Evolutionary conservation across 78 protist genomes (phyloP).

Genomic region (Blattamonas nauphoetae): DNA sequence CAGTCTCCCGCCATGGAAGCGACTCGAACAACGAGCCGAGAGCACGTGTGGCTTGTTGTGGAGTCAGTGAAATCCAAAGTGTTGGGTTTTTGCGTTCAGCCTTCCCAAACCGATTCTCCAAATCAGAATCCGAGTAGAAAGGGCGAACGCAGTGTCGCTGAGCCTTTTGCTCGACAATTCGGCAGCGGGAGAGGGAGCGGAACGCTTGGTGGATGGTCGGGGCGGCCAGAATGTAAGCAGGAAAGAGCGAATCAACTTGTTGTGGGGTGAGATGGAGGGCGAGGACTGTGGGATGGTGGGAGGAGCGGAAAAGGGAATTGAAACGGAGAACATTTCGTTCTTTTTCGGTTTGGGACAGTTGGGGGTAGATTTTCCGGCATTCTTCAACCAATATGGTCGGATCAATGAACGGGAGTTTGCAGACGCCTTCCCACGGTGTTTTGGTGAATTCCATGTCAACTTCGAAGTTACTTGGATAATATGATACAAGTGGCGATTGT

Average conservation of each 20-base stretch:
- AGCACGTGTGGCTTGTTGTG: background rate
- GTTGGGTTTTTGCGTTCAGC: no score
- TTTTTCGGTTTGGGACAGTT: background rate
- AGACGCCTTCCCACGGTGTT: constrained; percentile 56
- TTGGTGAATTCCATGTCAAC: constrained; percentile 58
- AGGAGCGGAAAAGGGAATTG: background rate
- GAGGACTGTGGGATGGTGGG: background rate
- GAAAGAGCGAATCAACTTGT: no score
- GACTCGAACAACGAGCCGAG: background rate
- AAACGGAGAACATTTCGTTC: background rate
- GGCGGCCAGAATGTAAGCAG: background rate
- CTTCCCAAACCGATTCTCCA: background rate
- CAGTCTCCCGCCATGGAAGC: background rate
- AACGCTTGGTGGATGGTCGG: background rate
- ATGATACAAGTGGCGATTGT: constrained; percentile 50
- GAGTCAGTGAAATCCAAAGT: no score
- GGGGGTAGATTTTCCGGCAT: background rate
- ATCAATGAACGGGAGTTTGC: background rate
- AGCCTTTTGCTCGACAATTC: background rate
- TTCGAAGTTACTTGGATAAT: constrained; percentile 58
- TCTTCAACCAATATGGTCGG: background rate
- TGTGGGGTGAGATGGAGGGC: no score
- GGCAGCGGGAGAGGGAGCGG: background rate
- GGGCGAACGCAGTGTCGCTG: background rate
- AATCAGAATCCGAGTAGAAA: background rate